Evolutionary conservation across 2,329 filamentous ascomycete species (phyloP), one percentile per base, ranked within the genome.

Genomic region (Epichloe coenophiala): DNA sequence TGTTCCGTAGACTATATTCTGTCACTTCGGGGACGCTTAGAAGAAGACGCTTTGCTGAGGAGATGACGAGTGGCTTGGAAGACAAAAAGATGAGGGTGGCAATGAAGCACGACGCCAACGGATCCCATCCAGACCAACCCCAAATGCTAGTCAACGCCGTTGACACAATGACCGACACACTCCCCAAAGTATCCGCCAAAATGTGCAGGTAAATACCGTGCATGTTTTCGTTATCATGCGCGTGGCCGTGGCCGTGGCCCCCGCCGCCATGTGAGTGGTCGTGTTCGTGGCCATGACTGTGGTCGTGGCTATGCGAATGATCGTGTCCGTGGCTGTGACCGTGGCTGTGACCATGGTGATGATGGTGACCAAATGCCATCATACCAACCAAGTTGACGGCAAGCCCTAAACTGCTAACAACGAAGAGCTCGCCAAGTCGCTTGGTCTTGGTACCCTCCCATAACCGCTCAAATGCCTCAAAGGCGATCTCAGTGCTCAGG

Each of bases 151-250:
- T 95, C 21, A 97, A 73, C 1, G 88, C 71, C 0, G 93, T 98
- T 7, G 89, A 96, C 36, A 89, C 80, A 54, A 98, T 95, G 45
- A 98, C 93, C 1, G 93, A 93, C 1, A 90, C 86, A 50, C 90
- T 96, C 27, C 93, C 93, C 33, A 97, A 81, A 0, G 93, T 95
- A 64, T 98, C 93, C 5, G 93, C 93, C 31, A 97, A 75, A 47
- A 98, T 87, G 62, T 98, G 93, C 19, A 98, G 73, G 67, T 95
- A 98, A 57, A 98, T 97, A 12, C 93, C 93, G 59, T 93, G 71
- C 90, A 98, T 96, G 63, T 98, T 98, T 60, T 98, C 93, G 65
- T 95, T 95, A 54, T 88, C 85, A 60, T 90, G 85, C n/a, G 61
- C 55, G 51, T 59, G 64, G 54, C 50, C 36, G 31, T 47, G 42